Percentiles rank a stretch among this genome's conserved stretches.
phyloP scores from a whole-genome alignment of 305 asterid genomes.

The Solanum hybrid region DNA sequence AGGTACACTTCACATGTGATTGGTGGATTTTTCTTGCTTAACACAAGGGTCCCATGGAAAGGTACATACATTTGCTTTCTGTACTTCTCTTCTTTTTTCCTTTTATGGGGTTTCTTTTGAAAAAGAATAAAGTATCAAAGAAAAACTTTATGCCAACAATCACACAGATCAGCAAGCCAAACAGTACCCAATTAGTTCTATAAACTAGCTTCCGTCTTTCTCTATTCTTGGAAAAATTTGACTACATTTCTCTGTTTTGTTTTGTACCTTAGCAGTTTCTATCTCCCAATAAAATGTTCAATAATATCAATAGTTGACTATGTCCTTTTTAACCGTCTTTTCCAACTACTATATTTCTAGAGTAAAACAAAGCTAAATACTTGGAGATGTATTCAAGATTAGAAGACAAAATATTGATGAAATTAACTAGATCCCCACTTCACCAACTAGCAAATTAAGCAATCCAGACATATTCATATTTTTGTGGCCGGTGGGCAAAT shows the following conservation, averaged over 20 bases:
- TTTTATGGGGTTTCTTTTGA: background rate
- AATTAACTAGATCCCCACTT: background rate
- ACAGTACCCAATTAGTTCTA: background rate
- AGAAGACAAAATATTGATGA: background rate
- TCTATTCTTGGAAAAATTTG: constrained; percentile 2
- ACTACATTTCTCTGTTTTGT: background rate
- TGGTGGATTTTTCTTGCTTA: background rate
- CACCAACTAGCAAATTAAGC: background rate
- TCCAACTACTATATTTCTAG: background rate
- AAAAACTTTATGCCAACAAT: background rate
- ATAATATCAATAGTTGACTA: background rate
- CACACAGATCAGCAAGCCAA: background rate
- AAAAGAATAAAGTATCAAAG: background rate
- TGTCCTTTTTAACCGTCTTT: background rate
- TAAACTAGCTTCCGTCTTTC: background rate
- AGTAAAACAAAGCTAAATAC: background rate
- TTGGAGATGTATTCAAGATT: background rate
- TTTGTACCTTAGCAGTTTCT: background rate
- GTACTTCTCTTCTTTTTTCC: background rate
- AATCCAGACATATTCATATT: background rate
- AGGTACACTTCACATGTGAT: background rate
- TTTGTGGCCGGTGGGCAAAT: background rate
- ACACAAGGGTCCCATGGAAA: constrained; percentile 1
- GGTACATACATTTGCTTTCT: constrained; percentile 1
- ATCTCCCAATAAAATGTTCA: background rate